Evolutionary conservation across 164 flowering plant species (phyloP), one percentile per base, ranked within the genome.

Genomic region (Vitis rotundifolia): DNA sequence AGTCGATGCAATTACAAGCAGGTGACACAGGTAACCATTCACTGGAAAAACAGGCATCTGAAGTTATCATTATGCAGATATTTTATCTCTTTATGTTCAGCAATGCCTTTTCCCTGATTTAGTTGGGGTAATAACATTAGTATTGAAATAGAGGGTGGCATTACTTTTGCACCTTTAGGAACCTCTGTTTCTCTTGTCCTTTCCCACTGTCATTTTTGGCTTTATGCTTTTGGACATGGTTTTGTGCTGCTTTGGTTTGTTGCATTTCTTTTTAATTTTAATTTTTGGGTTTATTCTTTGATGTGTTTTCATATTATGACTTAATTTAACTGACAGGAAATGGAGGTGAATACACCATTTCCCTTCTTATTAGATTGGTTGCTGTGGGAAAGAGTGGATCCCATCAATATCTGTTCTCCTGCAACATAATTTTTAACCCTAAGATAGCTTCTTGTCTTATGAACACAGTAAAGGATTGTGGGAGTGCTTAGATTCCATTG

Each of bases 1-100:
- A 94, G 80, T 82, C 92, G 37, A 86, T 92, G 99, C 90, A 88
- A 77, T 76, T 94, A 79, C 96, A 85, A 79, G 99, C 99, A 48
- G 99, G 99, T 49, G 99, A 94, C 68, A 84, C 75, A 80, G 98
- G 99, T 94, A 87, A 12, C 13, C 52, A 64, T 47, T 71, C 31
- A 26, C 11, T 66, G 59, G 47, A 52, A 28, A 55, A 9, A 10
- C 9, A 22, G 44, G n/a, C 10, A 8, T 15, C 9, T 22, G 47
- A 22, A 2, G 18, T 13, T 11, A 16, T 55, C 3, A 12, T 2
- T 12, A 49, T 49, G 14, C 18, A 48, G 64, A 47, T 63, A 44
- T 16, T 8, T 63, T 15, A 15, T 63, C 49, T 60, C 2, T 53
- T 53, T 53, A 5, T 5, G 56, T 47, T 29, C 9, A 8, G 22